These are phyloP conservation scores for Rhizopogon roseolus DNA, from an alignment of 768 basidiomycete species.

Conservation along the genomic window DNA sequence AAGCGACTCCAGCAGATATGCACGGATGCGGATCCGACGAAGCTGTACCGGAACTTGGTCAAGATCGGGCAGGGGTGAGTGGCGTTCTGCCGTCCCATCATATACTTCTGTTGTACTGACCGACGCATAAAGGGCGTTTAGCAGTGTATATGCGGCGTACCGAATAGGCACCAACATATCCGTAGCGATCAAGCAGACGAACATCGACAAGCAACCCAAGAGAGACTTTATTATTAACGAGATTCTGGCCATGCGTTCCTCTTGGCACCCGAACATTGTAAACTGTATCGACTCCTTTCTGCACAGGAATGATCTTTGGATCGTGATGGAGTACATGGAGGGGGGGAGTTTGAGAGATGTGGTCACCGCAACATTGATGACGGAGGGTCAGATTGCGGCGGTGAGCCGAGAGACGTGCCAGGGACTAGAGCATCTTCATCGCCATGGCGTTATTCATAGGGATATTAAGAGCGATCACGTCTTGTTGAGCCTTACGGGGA, in stretches of 20 bases:
- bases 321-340: constrained; percentile 99
- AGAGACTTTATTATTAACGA: constrained; percentile 99
- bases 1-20: constrained; percentile 90
- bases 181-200: constrained; percentile 99
- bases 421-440: constrained; percentile 91
- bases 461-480: constrained; percentile 99
- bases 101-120: neutral
- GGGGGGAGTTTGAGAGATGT: constrained; percentile 93
- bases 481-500: constrained; percentile 84
- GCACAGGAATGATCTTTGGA: constrained; percentile 97
- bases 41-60: constrained; percentile 84
- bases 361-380: constrained; percentile 87
- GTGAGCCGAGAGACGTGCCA: constrained; percentile 91
- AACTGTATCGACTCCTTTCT: constrained; percentile 99
- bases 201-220: constrained; percentile 98
- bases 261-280: constrained; percentile 97
- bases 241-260: constrained; percentile 97
- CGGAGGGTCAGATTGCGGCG: constrained; percentile 97
- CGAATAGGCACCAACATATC: constrained; percentile 92
- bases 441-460: constrained; percentile 96
- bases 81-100: constrained; percentile 2
- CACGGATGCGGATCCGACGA: constrained; percentile 95
- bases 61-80: constrained; percentile 98
- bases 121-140: constrained; percentile 68
- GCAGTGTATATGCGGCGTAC: constrained; percentile 97